Percentiles rank a stretch among this genome's conserved stretches.
phyloP scores from a whole-genome alignment of 1,284 basidiomycete genomes.

The Cystobasidium pallidum region DNA sequence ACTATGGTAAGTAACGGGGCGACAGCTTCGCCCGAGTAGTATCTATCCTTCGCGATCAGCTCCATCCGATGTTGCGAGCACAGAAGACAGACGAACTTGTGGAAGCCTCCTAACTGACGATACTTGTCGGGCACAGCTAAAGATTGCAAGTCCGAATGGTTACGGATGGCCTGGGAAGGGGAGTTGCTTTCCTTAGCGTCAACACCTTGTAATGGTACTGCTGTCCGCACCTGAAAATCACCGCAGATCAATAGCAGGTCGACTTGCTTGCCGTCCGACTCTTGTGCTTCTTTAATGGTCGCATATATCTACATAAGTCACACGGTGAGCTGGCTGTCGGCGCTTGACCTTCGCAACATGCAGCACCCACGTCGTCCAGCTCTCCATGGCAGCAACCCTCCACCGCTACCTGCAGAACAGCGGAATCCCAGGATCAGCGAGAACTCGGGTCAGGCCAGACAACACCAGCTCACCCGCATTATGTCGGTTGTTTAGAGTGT shows the following conservation, averaged over 20 bases:
- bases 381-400: slow-evolving; percentile 96
- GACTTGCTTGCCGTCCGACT: slow-evolving; percentile 67
- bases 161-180: slow-evolving; percentile 69
- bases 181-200: background rate
- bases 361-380: slow-evolving; percentile 64
- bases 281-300: slow-evolving; percentile 70
- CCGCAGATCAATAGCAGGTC: slow-evolving; percentile 89
- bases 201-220: background rate
- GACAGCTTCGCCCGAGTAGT: slow-evolving; percentile 78
- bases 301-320: slow-evolving; percentile 66
- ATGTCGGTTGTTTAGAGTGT: no score
- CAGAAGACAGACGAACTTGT: slow-evolving; percentile 64
- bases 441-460: background rate
- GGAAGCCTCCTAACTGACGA: slow-evolving; percentile 77
- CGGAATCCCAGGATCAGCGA: background rate
- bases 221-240: slow-evolving; percentile 72
- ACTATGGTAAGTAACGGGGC: slow-evolving; percentile 90
- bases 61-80: background rate
- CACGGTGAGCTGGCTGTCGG: background rate
- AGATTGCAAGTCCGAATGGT: slow-evolving; percentile 79
- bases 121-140: slow-evolving; percentile 93
- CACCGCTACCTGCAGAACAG: slow-evolving; percentile 73
- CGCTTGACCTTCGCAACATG: background rate
- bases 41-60: slow-evolving; percentile 60
- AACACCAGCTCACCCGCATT: background rate